Evolutionary conservation across 2,329 filamentous ascomycete species (phyloP), one percentile per base, ranked within the genome.

Genomic region (Phaeosphaeria sp.): DNA sequence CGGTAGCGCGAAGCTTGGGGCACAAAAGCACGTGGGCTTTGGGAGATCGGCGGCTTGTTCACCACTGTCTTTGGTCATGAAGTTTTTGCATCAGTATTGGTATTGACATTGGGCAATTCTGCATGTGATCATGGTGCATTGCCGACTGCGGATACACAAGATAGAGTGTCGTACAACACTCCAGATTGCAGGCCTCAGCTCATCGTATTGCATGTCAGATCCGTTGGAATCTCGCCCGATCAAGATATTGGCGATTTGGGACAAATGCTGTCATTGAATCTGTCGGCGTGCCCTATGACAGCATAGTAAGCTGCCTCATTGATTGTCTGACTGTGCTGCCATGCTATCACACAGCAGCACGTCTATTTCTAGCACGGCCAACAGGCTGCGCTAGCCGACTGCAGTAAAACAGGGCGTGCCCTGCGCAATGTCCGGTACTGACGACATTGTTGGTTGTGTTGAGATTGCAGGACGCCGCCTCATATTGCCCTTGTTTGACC

Each of bases 391-490:
- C 43, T 44, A 39, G 42, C 17, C 39, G 53, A 53, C 50, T 46
- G 49, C 47, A 55, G 55, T 56, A 30, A 20, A 40, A 57, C 64
- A 63, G 59, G 64, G 60, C 59, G 61, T 54, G 47, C 57, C 55
- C 56, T 43, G 20, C 30, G 51, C 8, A 25, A 47, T 49, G 50
- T 46, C 47, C 54, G 24, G 51, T 27, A 54, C 53, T 59, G 60
- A 60, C 62, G 64, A 59, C 59, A 66, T 65, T 60, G 60, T 49
- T 22, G 17, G 66, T 59, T 56, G 61, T 40, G 53, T 57, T 57
- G 60, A 51, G 53, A 72, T 73, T 60, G 67, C 63, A 75, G 66
- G 67, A 69, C 64, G 53, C 40, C 48, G 54, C 56, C 56, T 61
- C 53, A 68, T 52, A 60, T 65, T 66, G 55, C 64, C 65, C 63